Conservation (phyloP, 2,329 filamentous ascomycete species). For the Triangularia setosa region DNA sequence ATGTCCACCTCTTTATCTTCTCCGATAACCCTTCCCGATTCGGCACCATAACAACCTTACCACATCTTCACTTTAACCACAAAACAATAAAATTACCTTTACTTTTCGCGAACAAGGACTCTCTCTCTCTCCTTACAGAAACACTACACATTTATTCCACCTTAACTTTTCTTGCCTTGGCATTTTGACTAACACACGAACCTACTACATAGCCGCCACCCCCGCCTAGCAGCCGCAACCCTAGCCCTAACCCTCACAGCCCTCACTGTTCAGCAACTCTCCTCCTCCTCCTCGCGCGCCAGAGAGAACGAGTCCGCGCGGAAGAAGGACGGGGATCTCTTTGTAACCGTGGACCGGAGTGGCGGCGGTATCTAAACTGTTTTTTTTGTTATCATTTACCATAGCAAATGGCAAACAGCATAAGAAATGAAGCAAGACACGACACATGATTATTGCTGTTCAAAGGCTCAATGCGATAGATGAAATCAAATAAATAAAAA, state of each 20-base stretch:
- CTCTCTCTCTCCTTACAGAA: too few relatives aligned
- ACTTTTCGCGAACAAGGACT: too few relatives aligned
- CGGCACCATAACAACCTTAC: too few relatives aligned
- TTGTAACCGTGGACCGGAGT: slow-evolving; percentile 51
- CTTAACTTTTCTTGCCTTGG: background rate
- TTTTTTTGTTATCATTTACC: background rate
- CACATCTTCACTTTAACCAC: too few relatives aligned
- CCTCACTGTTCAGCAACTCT: slow-evolving; percentile 34
- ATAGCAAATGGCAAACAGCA: too few relatives aligned
- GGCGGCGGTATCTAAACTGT: slow-evolving; percentile 40
- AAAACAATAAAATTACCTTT: too few relatives aligned
- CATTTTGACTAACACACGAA: background rate
- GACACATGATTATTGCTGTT: too few relatives aligned
- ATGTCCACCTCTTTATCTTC: background rate
- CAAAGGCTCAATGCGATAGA: too few relatives aligned
- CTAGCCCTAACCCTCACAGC: slow-evolving; percentile 30
- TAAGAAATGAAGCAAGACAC: too few relatives aligned
- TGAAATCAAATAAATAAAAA: too few relatives aligned
- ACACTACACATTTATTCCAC: background rate
- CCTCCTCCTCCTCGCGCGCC: slow-evolving; percentile 31
- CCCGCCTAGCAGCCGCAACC: slow-evolving; percentile 35
- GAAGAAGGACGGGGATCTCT: slow-evolving; percentile 38
- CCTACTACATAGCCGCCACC: slow-evolving; percentile 34
- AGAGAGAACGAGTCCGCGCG: slow-evolving; percentile 43
- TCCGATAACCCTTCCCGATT: background rate